These are phyloP conservation scores for Blepharisma undulans DNA, from an alignment of 169 alveolate genomes.

Conservation along the genomic window DNA sequence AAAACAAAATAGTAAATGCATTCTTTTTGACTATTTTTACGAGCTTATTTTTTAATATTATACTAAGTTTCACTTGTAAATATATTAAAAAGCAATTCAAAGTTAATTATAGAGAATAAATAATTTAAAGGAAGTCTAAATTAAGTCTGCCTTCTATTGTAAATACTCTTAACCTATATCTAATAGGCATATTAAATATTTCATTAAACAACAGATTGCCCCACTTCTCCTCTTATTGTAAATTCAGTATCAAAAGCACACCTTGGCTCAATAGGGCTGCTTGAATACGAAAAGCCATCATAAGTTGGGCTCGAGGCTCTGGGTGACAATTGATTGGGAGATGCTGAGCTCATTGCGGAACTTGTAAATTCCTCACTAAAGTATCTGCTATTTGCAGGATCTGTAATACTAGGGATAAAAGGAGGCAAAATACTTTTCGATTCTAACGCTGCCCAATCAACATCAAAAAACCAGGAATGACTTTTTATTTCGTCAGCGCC, in stretches of 20 bases:
- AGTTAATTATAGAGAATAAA: too few species aligned
- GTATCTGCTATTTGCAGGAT: background rate
- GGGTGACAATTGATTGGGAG: background rate
- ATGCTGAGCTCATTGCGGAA: background rate
- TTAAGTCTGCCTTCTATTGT: background rate
- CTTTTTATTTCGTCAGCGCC: conserved; percentile 36
- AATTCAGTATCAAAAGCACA: background rate
- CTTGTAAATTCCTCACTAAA: background rate
- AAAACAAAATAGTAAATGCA: too few species aligned
- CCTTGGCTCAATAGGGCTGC: background rate
- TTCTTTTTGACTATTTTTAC: too few species aligned
- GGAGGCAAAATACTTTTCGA: conserved; percentile 78
- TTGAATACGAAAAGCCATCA: conserved; percentile 15
- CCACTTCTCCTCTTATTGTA: background rate
- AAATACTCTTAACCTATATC: background rate
- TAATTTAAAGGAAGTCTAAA: background rate
- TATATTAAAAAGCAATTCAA: too few species aligned
- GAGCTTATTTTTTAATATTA: too few species aligned
- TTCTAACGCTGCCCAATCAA: conserved; percentile 75
- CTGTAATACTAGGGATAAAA: conserved; percentile 67
- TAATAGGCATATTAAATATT: background rate
- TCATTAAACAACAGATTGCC: background rate
- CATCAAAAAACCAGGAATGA: conserved; percentile 63
- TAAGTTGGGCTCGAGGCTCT: conserved; percentile 1
- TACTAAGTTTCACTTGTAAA: too few species aligned